These are phyloP conservation scores for Sphagnum magellanicum DNA, from an alignment of 228 moss, liverwort and hornwort genomes.

Conservation along the genomic window DNA sequence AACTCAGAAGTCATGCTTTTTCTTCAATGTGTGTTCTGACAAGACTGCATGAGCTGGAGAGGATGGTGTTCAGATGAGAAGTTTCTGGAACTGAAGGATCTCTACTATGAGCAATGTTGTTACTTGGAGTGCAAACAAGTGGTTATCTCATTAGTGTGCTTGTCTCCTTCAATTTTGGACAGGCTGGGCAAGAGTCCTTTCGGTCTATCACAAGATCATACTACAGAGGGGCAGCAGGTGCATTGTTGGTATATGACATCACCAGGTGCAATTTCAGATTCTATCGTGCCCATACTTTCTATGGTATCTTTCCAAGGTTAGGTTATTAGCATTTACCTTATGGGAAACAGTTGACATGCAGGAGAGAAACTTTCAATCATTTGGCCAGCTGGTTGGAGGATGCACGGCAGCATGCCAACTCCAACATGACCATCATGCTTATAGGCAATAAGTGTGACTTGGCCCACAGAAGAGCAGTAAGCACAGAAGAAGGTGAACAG, in stretches of 20 bases:
- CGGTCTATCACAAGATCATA: conserved; percentile 66
- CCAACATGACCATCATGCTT: conserved; percentile 64
- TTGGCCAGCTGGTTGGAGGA: conserved; percentile 68
- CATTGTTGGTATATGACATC: conserved; percentile 60
- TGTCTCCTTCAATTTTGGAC: background rate
- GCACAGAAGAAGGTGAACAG: conserved; percentile 64
- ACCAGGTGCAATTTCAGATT: conserved; percentile 22
- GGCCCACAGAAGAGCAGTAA: conserved; percentile 55
- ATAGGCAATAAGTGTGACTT: conserved; percentile 67
- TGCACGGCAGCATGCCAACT: conserved; percentile 55
- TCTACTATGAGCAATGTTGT: too few relatives aligned
- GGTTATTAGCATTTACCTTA: background rate
- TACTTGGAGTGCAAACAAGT: too few relatives aligned
- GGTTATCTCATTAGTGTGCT: too few relatives aligned
- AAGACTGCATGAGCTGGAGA: too few relatives aligned
- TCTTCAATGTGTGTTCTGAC: too few relatives aligned
- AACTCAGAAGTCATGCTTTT: too few relatives aligned
- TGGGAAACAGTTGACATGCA: conserved; percentile 2
- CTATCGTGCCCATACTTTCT: background rate
- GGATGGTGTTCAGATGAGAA: too few relatives aligned
- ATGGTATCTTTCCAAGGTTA: background rate
- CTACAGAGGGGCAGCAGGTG: conserved; percentile 59
- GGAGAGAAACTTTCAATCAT: conserved; percentile 62
- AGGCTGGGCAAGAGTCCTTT: conserved; percentile 66
- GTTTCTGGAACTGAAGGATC: too few relatives aligned